Base-by-base conservation (phyloP, 192 early-diverging fungal genomes). In the Mortierella antarctica region DNA sequence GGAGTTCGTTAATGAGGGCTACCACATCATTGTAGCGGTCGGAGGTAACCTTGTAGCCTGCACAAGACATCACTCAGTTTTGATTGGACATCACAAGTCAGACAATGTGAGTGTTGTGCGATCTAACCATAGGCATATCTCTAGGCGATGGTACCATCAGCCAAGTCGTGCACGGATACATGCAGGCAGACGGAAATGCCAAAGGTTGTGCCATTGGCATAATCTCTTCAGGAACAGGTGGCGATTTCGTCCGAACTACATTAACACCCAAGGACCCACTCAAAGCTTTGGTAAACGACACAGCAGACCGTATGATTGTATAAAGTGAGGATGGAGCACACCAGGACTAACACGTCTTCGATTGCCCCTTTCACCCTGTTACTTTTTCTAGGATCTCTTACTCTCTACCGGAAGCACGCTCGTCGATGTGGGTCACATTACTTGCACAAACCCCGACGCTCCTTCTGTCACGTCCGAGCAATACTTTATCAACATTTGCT, bases 131-230 rank as follows among this genome's bases (percentile, higher is more conserved):
- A 31, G 31, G 31, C 31, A 31, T n/a, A 51, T 57, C 9, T 57
- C 31, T 31, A 78, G 74, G 74, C 15, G 74, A 78, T 21, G 74
- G 74, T n/a, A 78, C 74, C 13, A 70, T 78, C 55, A 78, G 74
- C 41, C 74, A 78, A 14, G 74, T 78, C 21, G 74, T 78, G 10
- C 62, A 78, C 31, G 74, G 74, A 52, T 78, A 78, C 51, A 78
- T 78, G 74, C 48, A 70, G 7, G 74, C 67, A 1, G 68, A 78
- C 46, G 74, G 74, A 1, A 47, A 20, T 14, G 40, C 54, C 21
- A 70, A 65, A 11, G 63, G 57, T 1, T 70, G 67, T 14, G 40
- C 74, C 48, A 65, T 78, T 7, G 74, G 74, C 12, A 78, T 78
- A 41, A 70, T 78, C 21, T 78, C 67, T 54, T 53, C 67, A 21